These are phyloP conservation scores for Solanum chiquidenum DNA, from an alignment of 257 asterid genomes.

Conservation along the genomic window DNA sequence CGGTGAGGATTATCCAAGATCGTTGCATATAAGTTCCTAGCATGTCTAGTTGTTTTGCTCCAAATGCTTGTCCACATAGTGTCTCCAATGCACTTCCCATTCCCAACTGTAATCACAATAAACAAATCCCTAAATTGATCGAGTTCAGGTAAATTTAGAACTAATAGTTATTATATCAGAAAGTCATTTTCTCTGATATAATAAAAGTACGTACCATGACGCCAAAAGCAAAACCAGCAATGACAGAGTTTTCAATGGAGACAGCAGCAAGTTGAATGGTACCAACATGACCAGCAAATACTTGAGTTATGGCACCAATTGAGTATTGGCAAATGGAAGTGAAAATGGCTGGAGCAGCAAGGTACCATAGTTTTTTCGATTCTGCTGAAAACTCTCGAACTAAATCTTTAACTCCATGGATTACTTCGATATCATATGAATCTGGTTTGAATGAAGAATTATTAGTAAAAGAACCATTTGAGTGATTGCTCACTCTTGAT, in stretches of 20 bases:
- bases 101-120: constrained; percentile 50
- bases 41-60: constrained; percentile 66
- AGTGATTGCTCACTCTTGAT: not conserved
- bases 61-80: constrained; percentile 77
- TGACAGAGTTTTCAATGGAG: constrained; percentile 7
- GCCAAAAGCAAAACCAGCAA: constrained; percentile 8
- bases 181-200: not conserved
- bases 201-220: not conserved
- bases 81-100: constrained; percentile 97
- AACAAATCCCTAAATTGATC: not conserved
- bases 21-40: constrained; percentile 69
- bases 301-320: constrained; percentile 4
- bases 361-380: constrained; percentile 9
- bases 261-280: constrained; percentile 6
- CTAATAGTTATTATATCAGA: not conserved
- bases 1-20: constrained; percentile 32
- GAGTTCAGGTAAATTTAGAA: not conserved
- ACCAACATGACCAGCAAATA: constrained; percentile 13
- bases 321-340: constrained; percentile 6
- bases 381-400: not conserved
- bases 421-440: not conserved
- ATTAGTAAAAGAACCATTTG: not conserved
- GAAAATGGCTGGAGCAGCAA: constrained; percentile 9
- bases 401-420: not conserved
- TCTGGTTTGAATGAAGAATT: not conserved